Evolutionary conservation across 2,329 filamentous ascomycete genomes (phyloP).

Genomic region (Microcyclospora pomicola): DNA sequence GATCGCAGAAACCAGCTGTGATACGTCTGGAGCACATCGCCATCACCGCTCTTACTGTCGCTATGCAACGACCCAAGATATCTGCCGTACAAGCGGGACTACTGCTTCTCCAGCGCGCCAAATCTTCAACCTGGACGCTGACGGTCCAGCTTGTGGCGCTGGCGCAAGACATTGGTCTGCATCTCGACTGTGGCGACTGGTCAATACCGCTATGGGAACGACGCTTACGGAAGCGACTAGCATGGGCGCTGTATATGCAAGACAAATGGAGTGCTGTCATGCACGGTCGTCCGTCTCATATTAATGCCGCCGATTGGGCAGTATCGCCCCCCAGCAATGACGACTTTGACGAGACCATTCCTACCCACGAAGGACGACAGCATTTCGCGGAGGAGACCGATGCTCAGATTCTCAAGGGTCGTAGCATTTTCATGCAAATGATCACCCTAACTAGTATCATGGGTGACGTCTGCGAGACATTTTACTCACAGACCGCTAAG

Average conservation of each 20-base stretch:
- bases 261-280: constrained; percentile 84
- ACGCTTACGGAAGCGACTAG: constrained; percentile 67
- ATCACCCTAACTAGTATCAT: constrained; percentile 62
- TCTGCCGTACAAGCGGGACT: constrained; percentile 68
- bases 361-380: constrained; percentile 8
- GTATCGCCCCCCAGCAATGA: constrained; percentile 50
- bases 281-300: constrained; percentile 72
- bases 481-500: constrained; percentile 68
- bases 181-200: constrained; percentile 78
- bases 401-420: constrained; percentile 51
- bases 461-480: constrained; percentile 67
- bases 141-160: constrained; percentile 81
- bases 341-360: constrained; percentile 60
- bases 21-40: constrained; percentile 59
- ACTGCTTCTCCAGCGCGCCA: constrained; percentile 58
- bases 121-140: constrained; percentile 68
- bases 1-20: constrained; percentile 56
- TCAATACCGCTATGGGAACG: constrained; percentile 81
- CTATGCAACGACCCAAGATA: constrained; percentile 69
- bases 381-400: not conserved
- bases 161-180: constrained; percentile 73
- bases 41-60: constrained; percentile 56
- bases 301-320: constrained; percentile 59
- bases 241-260: constrained; percentile 88
- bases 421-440: constrained; percentile 61